Base-by-base conservation (phyloP, 2,329 filamentous ascomycete species). In the Pestalotiopsis sp. region DNA sequence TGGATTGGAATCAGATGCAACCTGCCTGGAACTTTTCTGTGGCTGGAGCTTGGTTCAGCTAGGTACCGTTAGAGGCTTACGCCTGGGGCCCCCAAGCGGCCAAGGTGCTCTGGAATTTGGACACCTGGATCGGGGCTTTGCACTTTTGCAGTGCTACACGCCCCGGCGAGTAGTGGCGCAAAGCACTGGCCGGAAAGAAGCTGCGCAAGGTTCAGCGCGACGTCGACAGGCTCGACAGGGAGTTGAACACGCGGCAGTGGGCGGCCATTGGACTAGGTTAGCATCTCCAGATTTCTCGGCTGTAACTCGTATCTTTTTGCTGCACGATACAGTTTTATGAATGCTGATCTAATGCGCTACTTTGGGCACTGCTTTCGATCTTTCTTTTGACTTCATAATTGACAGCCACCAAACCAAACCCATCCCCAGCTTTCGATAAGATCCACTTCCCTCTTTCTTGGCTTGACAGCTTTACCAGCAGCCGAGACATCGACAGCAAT, bases 211-310 rank as follows among this genome's bases (percentile, higher is more conserved):
- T 39, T n/a, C 38, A 25, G 27, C 13, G 14, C 14, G 31, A 27
- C 11, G 17, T 59, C 27, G 27, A 60, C 64, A 60, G 38, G 64
- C 31, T 59, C 27, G 27, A 60, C 64, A 60, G 38, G 64, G 52
- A 59, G 41, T 45, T 45, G 52, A 52, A 66, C 64, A 66, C 64
- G 64, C 64, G 64, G 64, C 64, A 60, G 52, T 45, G 64, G 41
- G 31, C 13, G 63, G 31, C 41, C 49, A 57, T 57, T 45, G 23
- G 17, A 56, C 20, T 14, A 66, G 23, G 31, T 52, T 52, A 49
- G 23, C 45, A 66, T 66, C 63, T 58, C 45, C 61, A 64, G 61
- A 64, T 64, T 64, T 64, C 41, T 66, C 63, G 63, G 63, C 63
- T 66, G 41, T 66, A 66, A 58, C 49, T 66, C 63, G 63, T 66